These are phyloP conservation scores for Torulaspora gathmanii DNA, from an alignment of 805 yeast species.

Conservation along the genomic window DNA sequence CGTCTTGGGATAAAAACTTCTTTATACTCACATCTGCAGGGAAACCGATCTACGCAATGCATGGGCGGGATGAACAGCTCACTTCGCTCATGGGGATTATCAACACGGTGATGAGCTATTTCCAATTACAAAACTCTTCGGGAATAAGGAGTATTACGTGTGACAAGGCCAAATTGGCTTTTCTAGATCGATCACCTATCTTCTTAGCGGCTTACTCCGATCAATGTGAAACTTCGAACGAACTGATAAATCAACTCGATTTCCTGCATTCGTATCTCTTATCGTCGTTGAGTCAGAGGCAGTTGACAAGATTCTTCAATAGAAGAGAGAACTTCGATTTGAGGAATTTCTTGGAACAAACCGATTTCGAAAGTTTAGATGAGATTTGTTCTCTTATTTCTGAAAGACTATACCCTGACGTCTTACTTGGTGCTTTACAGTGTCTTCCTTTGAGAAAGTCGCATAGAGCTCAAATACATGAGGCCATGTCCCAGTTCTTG, in stretches of 20 bases:
- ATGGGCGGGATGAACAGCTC: constrained; percentile 63
- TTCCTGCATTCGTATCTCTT: constrained; percentile 70
- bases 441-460: constrained; percentile 55
- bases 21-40: constrained; percentile 81
- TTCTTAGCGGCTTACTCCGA: constrained; percentile 66
- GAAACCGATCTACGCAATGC: constrained; percentile 77
- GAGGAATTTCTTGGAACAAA: constrained; percentile 64
- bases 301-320: constrained; percentile 61
- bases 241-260: constrained; percentile 60
- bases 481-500: constrained; percentile 22
- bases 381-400: constrained; percentile 53
- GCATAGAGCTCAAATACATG: constrained; percentile 48
- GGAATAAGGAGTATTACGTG: constrained; percentile 45
- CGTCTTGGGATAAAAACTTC: constrained; percentile 52
- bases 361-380: constrained; percentile 69
- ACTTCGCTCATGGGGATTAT: constrained; percentile 73
- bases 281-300: constrained; percentile 79
- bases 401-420: constrained; percentile 50
- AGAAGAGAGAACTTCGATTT: constrained; percentile 78
- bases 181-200: constrained; percentile 62
- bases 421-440: constrained; percentile 61
- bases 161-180: constrained; percentile 41
- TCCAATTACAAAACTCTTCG: constrained; percentile 41
- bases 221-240: constrained; percentile 47
- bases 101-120: constrained; percentile 72